Base-by-base conservation (phyloP, 2,329 filamentous ascomycete species). In the Fusarium domesticum region DNA sequence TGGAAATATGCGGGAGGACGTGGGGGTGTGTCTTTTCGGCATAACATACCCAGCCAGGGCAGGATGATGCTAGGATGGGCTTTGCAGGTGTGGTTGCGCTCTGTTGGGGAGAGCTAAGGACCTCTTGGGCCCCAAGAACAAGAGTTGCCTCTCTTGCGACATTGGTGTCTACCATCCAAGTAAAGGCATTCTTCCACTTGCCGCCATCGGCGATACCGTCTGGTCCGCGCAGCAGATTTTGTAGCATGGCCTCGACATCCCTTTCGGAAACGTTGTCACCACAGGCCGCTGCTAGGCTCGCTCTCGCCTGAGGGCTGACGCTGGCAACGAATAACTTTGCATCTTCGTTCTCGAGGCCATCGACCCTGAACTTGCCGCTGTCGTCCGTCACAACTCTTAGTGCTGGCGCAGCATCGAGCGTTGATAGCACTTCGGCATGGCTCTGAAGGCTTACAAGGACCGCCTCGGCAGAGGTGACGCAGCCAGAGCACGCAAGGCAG, bases 21-120 rank as follows among this genome's bases (percentile, higher is more conserved):
- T 96, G 85, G 2, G 93, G 90, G 62, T 98, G 93, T 43, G 92
- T 97, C 71, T 98, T 97, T 67, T 98, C 93, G 18, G 92, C 92
- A 62, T 98, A 98, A 70, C 93, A 98, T 43, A 98, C 92, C 91
- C 95, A 98, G 6, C 93, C 93, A 1, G 93, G 93, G 65, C 93
- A 98, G 16, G 89, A 89, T 4, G 91, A 91, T 7, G 91, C 89
- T 34, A 98, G 76, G 20, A 92, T 82, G 0, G 89, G 87, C 42
- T 73, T 72, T 35, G 56, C 37, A 15, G 60, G 60, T 7, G 49
- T 37, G 6, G 41, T 28, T 16, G 45, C 18, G 20, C 43, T 52
- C 5, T 64, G 50, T 18, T 47, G 56, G 18, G 60, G 43, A 30
- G 52, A 51, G 34, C 55, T 66, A 16, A 81, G 69, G 7, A 87